Evolutionary conservation across 805 yeast genomes (phyloP).

Genomic region (Komagataella phaffii): DNA sequence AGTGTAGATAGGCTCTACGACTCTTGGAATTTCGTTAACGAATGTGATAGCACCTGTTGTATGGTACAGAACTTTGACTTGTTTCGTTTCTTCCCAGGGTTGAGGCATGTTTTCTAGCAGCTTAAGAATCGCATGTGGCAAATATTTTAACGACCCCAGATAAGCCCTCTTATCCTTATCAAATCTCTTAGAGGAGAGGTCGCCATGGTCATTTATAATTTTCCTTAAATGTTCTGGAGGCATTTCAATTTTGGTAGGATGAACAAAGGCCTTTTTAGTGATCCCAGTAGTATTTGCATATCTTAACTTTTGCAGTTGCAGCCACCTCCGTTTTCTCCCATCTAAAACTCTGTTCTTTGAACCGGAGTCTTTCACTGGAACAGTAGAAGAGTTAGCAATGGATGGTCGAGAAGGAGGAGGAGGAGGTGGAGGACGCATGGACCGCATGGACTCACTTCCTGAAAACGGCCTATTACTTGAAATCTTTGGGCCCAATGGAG

Average conservation of each 20-base stretch:
- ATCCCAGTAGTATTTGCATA: constrained; percentile 21
- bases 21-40: constrained; percentile 86
- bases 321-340: constrained; percentile 43
- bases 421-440: constrained; percentile 1
- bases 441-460: constrained; percentile 1
- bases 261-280: constrained; percentile 16
- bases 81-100: constrained; percentile 89
- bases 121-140: constrained; percentile 92
- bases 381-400: constrained; percentile 16
- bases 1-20: constrained; percentile 77
- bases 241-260: constrained; percentile 62
- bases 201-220: constrained; percentile 73
- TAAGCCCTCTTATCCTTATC: constrained; percentile 79
- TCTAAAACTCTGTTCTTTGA: constrained; percentile 17
- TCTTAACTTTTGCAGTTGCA: constrained; percentile 44
- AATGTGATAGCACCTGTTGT: constrained; percentile 89
- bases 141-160: constrained; percentile 80
- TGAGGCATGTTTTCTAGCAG: constrained; percentile 93
- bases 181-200: constrained; percentile 65
- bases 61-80: constrained; percentile 83
- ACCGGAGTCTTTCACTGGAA: constrained; percentile 15
- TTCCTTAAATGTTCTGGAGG: constrained; percentile 90
- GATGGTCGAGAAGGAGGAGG: constrained; percentile 2
- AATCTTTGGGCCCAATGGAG: constrained; percentile 8
- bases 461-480: too few relatives aligned